Evolutionary conservation across 371 early-diverging fungal genomes (phyloP).

Genomic region (Saksenaea vasiformis): DNA sequence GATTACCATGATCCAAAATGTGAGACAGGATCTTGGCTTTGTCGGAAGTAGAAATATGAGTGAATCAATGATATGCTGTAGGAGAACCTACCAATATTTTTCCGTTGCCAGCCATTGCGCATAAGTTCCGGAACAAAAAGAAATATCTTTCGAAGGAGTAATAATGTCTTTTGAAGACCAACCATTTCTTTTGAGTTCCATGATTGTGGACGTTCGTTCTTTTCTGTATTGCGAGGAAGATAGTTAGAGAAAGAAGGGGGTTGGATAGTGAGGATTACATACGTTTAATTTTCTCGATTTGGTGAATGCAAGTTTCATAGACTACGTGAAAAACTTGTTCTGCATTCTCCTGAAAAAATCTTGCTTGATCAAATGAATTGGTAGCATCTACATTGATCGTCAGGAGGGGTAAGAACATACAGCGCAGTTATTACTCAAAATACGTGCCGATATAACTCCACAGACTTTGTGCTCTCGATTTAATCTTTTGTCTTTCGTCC

Average conservation of each 20-base stretch:
- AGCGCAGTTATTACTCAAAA: conserved; percentile 6
- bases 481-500: conserved; percentile 77
- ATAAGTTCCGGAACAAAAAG: conserved; percentile 69
- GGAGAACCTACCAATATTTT: conserved; percentile 53
- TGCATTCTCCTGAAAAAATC: conserved; percentile 80
- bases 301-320: conserved; percentile 67
- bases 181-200: conserved; percentile 68
- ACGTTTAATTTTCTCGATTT: conserved; percentile 77
- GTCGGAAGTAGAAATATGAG: background rate
- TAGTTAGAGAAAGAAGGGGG: background rate
- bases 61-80: background rate
- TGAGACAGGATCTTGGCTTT: conserved; percentile 53
- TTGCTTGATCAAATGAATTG: conserved; percentile 73
- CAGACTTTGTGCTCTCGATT: conserved; percentile 69
- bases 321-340: conserved; percentile 71
- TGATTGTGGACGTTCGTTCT: conserved; percentile 49
- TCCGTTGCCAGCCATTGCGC: conserved; percentile 73
- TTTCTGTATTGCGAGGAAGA: conserved; percentile 20
- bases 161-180: conserved; percentile 63
- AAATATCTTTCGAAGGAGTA: conserved; percentile 70
- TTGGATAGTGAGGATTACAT: conserved; percentile 15
- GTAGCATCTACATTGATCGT: conserved; percentile 57
- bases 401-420: conserved; percentile 4
- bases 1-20: conserved; percentile 66
- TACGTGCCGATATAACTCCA: conserved; percentile 70